Base-by-base conservation (phyloP, 495 filamentous ascomycete genomes). In the Tricharina praecox region DNA sequence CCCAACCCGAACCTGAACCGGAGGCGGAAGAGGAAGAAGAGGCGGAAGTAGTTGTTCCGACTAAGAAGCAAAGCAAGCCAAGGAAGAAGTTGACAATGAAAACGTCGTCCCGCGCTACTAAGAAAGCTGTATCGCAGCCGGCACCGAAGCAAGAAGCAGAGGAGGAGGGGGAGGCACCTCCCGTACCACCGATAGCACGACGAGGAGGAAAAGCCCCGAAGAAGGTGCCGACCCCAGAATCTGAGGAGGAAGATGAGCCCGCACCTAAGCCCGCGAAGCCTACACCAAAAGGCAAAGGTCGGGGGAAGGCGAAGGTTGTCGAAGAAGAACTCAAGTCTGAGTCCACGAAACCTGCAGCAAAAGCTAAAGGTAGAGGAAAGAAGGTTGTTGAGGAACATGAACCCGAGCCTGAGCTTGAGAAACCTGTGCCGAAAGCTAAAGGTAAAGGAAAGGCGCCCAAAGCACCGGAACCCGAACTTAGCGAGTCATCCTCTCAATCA, bases 61-160 rank as follows among this genome's bases (percentile, higher is more conserved):
- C 62, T 39, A 56, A 59, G 16, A 57, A 53, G 37, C 54, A 53
- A 13, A 50, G 51, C 3, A 44, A 32, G n/a, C 26, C 18, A 9
- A 28, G 33, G 5, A 45, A 30, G 37, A 55, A 52, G 45, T 20
- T 50, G 3, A 18, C 33, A n/a, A 20, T 44, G 3, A 15, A 40
- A 33, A 13, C 3, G n/a, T n/a, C n/a, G n/a, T n/a, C n/a, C n/a
- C n/a, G n/a, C n/a, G n/a, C n/a, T n/a, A n/a, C n/a, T n/a, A 45
- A 28, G 24, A 9, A 19, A 13, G 20, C 38, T 10, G n/a, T n/a
- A n/a, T 13, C 15, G 1, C 45, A 9, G n/a, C 23, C 20, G 18
- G 47, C n/a, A 20, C 38, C 39, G n/a, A 32, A 21, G 32, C 23
- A 38, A 16, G 48, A 47, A 10, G 36, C 50, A 8, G 50, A 52